Evolutionary conservation across 2,329 filamentous ascomycete species (phyloP).

Genomic region (Clonostachys rosea): DNA sequence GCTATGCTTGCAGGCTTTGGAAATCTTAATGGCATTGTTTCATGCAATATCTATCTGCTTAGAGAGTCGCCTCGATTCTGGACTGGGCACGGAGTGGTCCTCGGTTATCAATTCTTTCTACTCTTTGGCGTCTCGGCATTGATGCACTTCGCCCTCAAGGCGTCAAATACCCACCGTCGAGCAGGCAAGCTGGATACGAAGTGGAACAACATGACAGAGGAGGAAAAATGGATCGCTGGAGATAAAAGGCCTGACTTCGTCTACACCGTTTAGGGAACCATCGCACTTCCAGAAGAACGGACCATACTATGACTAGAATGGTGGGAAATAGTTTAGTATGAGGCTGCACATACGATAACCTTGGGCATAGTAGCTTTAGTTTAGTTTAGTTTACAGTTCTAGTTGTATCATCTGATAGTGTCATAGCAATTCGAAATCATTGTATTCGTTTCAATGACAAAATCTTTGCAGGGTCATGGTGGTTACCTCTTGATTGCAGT

Average conservation of each 20-base stretch:
- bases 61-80: conserved; percentile 19
- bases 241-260: conserved; percentile 38
- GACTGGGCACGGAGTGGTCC: conserved; percentile 55
- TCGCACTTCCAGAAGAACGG: too few species aligned
- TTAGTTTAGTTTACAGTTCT: too few species aligned
- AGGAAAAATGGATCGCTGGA: conserved; percentile 52
- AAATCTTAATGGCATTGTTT: conserved; percentile 58
- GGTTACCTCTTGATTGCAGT: too few species aligned
- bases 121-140: conserved; percentile 58
- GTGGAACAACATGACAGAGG: conserved; percentile 46
- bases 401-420: too few species aligned
- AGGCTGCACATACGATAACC: too few species aligned
- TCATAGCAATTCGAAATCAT: too few species aligned
- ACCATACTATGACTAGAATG: too few species aligned
- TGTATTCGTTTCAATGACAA: too few species aligned
- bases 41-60: conserved; percentile 57
- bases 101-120: conserved; percentile 61
- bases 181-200: conserved; percentile 51
- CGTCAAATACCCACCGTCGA: conserved; percentile 55
- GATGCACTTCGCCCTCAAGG: conserved; percentile 51
- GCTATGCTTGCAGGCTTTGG: conserved; percentile 59
- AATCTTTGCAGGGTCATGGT: too few species aligned
- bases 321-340: too few species aligned
- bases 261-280: conserved; percentile 18
- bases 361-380: too few species aligned